Percentiles rank a stretch among this genome's conserved stretches.
Evolutionary conservation across 495 filamentous ascomycete genomes (phyloP).

Genomic region (Cercophora samala): DNA sequence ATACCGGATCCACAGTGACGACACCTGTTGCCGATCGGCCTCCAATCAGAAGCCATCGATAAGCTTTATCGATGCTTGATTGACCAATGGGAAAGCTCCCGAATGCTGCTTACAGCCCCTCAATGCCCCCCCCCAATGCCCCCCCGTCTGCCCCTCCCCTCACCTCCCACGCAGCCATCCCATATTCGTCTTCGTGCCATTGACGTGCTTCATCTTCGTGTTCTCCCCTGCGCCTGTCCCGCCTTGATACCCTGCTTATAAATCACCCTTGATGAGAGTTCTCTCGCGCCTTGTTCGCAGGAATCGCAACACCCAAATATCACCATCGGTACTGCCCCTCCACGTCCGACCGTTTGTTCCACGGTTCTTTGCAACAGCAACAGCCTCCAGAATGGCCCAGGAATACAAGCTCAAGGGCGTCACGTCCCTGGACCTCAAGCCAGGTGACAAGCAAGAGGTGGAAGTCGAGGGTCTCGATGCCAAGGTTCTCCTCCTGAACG

Average conservation of each 20-base stretch:
- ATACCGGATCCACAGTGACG: not conserved
- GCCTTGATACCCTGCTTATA: constrained; percentile 2
- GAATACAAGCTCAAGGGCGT: constrained; percentile 88
- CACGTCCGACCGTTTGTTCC: constrained; percentile 10
- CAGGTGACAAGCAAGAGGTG: constrained; percentile 79
- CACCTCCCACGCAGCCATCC: not conserved
- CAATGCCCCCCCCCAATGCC: not conserved
- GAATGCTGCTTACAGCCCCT: constrained; percentile 1
- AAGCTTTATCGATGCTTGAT: not conserved
- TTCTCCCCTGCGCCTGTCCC: not conserved
- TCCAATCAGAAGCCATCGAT: not conserved
- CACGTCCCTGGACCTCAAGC: constrained; percentile 64
- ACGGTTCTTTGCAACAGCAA: constrained; percentile 11
- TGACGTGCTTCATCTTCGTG: not conserved
- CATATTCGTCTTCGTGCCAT: constrained; percentile 3
- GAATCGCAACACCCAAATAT: not conserved
- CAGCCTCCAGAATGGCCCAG: constrained; percentile 43
- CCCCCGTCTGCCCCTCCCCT: not conserved
- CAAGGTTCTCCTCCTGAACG: constrained; percentile 81
- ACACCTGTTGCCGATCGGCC: not conserved
- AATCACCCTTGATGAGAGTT: constrained; percentile 2
- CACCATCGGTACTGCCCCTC: not conserved
- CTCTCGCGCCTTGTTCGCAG: not conserved
- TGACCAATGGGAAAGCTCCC: not conserved
- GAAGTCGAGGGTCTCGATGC: constrained; percentile 86